Evolutionary conservation across 73 alveolate species (phyloP).

Genomic region (Tetrahymena elliotti): DNA sequence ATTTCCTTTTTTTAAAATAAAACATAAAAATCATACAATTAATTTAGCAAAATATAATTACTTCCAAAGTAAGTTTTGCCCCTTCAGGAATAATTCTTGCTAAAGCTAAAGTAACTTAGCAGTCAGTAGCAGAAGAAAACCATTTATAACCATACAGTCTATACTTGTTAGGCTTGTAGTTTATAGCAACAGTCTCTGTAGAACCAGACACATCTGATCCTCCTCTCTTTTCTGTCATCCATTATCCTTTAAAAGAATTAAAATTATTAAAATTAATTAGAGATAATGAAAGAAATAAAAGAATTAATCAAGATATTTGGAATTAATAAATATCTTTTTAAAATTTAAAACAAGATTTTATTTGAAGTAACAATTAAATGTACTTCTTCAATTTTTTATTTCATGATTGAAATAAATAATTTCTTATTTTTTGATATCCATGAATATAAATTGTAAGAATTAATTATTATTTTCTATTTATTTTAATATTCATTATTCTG

Average conservation of each 20-base stretch:
- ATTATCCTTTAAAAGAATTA: conserved; percentile 46
- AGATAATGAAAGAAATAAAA: background rate
- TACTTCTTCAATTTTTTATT: background rate
- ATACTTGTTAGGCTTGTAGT: conserved; percentile 2
- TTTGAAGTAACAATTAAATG: background rate
- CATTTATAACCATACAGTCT: conserved; percentile 78
- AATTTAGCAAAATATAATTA: background rate
- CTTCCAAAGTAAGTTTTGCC: conserved; percentile 9
- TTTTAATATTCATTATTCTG: too few relatives aligned
- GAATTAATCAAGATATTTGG: background rate
- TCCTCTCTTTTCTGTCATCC: conserved; percentile 91
- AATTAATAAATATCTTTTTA: background rate
- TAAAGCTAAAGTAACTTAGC: conserved; percentile 71
- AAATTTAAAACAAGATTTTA: background rate
- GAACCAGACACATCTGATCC: conserved; percentile 82
- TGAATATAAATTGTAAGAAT: too few relatives aligned
- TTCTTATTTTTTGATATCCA: background rate
- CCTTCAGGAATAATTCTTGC: conserved; percentile 66
- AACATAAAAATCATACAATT: background rate
- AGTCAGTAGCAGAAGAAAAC: conserved; percentile 85
- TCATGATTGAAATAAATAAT: background rate
- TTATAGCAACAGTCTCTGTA: conserved; percentile 69
- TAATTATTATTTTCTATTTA: too few relatives aligned
- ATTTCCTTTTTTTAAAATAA: background rate
- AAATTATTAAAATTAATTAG: background rate